These are phyloP conservation scores for Kodamaea sp. DNA, from an alignment of 1,139 yeast genomes.

Conservation along the genomic window DNA sequence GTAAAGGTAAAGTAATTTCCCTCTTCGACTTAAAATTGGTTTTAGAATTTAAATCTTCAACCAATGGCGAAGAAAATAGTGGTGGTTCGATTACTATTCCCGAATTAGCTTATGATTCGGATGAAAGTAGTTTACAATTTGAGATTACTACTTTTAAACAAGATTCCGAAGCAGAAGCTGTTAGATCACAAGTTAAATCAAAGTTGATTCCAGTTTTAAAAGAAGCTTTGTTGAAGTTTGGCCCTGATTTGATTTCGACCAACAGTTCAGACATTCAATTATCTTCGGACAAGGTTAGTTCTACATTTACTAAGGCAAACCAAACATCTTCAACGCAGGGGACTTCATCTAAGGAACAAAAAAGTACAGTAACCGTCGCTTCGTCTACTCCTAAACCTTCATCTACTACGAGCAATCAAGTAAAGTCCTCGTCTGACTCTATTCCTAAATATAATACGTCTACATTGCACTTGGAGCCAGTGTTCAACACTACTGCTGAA, in stretches of 20 bases:
- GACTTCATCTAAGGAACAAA: conserved; percentile 21
- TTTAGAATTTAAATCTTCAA: conserved; percentile 53
- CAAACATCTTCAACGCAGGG: conserved; percentile 32
- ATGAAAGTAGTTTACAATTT: conserved; percentile 79
- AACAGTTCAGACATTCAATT: conserved; percentile 90
- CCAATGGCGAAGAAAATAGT: conserved; percentile 30
- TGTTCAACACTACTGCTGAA: conserved; percentile 83
- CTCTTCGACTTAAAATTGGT: conserved; percentile 76
- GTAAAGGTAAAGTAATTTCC: conserved; percentile 94
- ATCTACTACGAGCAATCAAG: conserved; percentile 14
- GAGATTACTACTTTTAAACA: conserved; percentile 67
- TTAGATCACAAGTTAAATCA: conserved; percentile 51
- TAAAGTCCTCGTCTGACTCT: conserved; percentile 4
- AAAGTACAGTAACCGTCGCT: conserved; percentile 1
- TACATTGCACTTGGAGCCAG: conserved; percentile 70
- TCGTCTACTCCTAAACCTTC: conserved; percentile 8
- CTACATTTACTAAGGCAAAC: conserved; percentile 63
- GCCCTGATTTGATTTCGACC: conserved; percentile 66
- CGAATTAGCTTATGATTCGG: conserved; percentile 93
- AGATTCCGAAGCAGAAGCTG: conserved; percentile 48
- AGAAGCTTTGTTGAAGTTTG: conserved; percentile 57
- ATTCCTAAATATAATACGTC: conserved; percentile 75
- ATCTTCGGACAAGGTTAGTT: conserved; percentile 57
- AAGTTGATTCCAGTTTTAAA: conserved; percentile 70
- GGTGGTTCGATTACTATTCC: conserved; percentile 78